Evolutionary conservation across 768 basidiomycete genomes (phyloP).

Genomic region (Amanita phalloides): DNA sequence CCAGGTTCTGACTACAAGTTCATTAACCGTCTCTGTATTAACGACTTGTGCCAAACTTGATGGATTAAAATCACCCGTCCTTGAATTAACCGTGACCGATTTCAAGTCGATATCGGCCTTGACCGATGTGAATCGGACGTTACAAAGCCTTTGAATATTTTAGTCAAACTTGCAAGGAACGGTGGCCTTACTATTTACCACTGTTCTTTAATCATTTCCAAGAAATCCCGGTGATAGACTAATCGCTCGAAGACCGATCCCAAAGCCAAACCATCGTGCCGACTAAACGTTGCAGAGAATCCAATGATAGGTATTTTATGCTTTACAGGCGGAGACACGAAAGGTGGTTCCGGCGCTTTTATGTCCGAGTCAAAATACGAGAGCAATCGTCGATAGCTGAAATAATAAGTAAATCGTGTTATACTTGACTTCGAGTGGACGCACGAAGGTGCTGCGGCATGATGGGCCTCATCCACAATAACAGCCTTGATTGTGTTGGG

Average conservation of each 20-base stretch:
- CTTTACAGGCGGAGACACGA: constrained; percentile 23
- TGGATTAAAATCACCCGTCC: constrained; percentile 75
- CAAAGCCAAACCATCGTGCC: constrained; percentile 85
- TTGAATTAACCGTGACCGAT: constrained; percentile 51
- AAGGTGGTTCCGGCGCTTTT: constrained; percentile 35
- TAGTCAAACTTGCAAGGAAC: constrained; percentile 11
- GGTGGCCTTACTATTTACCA: constrained; percentile 38
- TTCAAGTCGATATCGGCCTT: constrained; percentile 62
- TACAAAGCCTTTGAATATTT: constrained; percentile 53
- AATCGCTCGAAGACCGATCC: constrained; percentile 84
- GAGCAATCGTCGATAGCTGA: constrained; percentile 72
- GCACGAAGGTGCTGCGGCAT: constrained; percentile 86
- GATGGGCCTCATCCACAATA: constrained; percentile 91
- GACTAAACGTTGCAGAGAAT: constrained; percentile 90
- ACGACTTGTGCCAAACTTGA: constrained; percentile 71
- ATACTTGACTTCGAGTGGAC: constrained; percentile 13
- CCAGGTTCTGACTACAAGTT: constrained; percentile 75
- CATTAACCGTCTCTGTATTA: constrained; percentile 70
- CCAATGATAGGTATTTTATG: constrained; percentile 76
- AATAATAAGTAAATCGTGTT: not conserved
- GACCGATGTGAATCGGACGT: constrained; percentile 78
- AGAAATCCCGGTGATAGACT: constrained; percentile 85
- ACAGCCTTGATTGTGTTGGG: constrained; percentile 58
- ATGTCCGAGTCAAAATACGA: constrained; percentile 71
- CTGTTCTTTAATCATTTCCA: constrained; percentile 87